Evolutionary conservation across 805 yeast genomes (phyloP).

Genomic region (Candida sithepensis): DNA sequence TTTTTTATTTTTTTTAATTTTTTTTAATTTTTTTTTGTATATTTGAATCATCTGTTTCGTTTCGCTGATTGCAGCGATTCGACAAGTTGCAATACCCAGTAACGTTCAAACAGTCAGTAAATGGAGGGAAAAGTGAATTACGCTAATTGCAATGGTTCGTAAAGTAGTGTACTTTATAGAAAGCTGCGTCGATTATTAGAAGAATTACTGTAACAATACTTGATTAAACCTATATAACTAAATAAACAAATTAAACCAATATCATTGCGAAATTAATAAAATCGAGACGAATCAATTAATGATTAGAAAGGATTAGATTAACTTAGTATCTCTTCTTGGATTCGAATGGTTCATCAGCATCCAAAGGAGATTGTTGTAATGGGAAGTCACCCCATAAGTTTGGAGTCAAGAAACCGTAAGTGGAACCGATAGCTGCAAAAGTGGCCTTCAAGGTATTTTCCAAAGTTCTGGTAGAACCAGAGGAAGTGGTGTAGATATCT

Average conservation of each 20-base stretch:
- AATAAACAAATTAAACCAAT: neutral
- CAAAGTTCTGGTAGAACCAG: conserved; percentile 98
- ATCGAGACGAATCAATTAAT: neutral
- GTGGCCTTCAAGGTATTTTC: conserved; percentile 99
- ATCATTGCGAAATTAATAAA: neutral
- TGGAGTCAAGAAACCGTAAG: conserved; percentile 99
- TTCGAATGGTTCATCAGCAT: conserved; percentile 78
- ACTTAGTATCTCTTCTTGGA: conserved; percentile 73
- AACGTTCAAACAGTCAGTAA: no score
- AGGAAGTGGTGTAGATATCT: conserved; percentile 98
- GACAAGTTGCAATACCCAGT: no score
- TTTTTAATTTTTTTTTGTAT: neutral
- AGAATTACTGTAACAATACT: neutral
- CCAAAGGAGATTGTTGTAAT: conserved; percentile 90
- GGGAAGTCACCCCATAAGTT: conserved; percentile 92
- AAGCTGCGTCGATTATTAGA: no score
- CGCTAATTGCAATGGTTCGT: no score
- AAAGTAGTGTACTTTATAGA: no score
- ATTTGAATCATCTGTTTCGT: neutral
- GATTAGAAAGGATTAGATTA: neutral
- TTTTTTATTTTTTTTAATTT: no score
- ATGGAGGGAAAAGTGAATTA: no score
- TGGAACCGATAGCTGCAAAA: conserved; percentile 98
- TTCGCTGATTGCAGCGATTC: neutral
- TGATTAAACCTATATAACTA: neutral